Percentiles rank a stretch among this genome's conserved stretches.
phyloP scores from a whole-genome alignment of 1,284 basidiomycete species.

The Cryptococcus sp. region DNA sequence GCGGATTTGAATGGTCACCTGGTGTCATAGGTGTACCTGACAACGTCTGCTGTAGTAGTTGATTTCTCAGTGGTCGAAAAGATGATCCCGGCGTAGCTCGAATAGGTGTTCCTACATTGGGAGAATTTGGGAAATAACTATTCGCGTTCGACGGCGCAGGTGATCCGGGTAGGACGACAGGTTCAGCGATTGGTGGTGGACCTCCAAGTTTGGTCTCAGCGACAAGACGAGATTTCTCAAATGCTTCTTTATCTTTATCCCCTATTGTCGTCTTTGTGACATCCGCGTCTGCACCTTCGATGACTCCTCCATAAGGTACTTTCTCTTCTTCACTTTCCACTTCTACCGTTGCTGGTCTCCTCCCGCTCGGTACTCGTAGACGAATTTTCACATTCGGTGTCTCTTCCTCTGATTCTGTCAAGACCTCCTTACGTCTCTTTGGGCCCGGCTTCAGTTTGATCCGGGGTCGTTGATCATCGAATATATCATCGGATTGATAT shows the following conservation, averaged over 20 bases:
- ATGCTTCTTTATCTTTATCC: conserved; percentile 66
- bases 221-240: conserved; percentile 63
- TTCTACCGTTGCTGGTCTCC: conserved; percentile 26
- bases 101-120: conserved; percentile 8
- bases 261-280: conserved; percentile 65
- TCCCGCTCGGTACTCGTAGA: conserved; percentile 26
- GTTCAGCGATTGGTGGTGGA: conserved; percentile 14
- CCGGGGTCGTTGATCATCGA: conserved; percentile 5
- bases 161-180: conserved; percentile 3
- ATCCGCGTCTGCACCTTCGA: conserved; percentile 68
- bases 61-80: conserved; percentile 39
- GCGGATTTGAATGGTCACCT: conserved; percentile 4
- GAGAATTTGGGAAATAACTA: conserved; percentile 2
- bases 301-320: conserved; percentile 72
- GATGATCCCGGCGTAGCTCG: background rate
- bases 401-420: background rate
- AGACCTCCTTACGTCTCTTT: background rate
- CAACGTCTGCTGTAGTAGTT: conserved; percentile 30
- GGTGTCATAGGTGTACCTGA: conserved; percentile 9
- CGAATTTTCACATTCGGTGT: conserved; percentile 20
- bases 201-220: conserved; percentile 58
- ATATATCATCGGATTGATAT: conserved; percentile 7
- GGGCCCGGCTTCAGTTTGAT: conserved; percentile 19
- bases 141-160: conserved; percentile 12
- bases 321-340: conserved; percentile 40